Base-by-base conservation (phyloP, 371 early-diverging fungal genomes). In the Mucor racemosus region DNA sequence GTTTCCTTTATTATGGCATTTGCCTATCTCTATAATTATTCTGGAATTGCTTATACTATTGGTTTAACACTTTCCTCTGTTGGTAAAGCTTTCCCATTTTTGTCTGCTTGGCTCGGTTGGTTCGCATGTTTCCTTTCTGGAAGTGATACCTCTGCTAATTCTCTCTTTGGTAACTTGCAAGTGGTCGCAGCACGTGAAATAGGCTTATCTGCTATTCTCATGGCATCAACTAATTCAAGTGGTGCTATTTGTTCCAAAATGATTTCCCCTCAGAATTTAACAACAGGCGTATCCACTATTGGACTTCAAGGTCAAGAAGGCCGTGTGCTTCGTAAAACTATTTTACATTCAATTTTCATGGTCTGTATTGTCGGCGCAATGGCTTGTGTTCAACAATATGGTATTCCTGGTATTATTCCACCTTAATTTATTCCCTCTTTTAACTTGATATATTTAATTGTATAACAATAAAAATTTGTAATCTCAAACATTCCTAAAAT, bases 61-160 rank as follows among this genome's bases (percentile, higher is more conserved):
- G 84, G 84, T 26, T 61, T 84, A 14, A 78, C 79, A 0, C 58
- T 84, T 0, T 76, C 81, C n/a, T 79, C 79, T 17, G 84, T 84
- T 3, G 81, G 81, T 3, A 68, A 63, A 13, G 84, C 79, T 0
- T 84, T 84, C 72, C 84, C 84, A 0, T 84, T 84, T 63, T 64
- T 84, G 15, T 84, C 84, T 31, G 84, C 81, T 6, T 84, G 79
- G 79, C 66, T 84, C 7, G 84, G 84, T 17, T 84, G 84, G 84
- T 41, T 84, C 5, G 84, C 79, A 4, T 84, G 84, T 56, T 84
- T 84, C 69, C 65, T 84, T 19, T 79, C 81, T 14, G 84, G 84
- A 33, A 80, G 79, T 70, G 81, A 81, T 38, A 84, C 84, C 1
- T 79, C 81, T 5, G 79, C 79, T 11, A 79, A 79, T 46, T 75